phyloP scores from a whole-genome alignment of 305 asterid species.

The Fraxinus sp. region DNA sequence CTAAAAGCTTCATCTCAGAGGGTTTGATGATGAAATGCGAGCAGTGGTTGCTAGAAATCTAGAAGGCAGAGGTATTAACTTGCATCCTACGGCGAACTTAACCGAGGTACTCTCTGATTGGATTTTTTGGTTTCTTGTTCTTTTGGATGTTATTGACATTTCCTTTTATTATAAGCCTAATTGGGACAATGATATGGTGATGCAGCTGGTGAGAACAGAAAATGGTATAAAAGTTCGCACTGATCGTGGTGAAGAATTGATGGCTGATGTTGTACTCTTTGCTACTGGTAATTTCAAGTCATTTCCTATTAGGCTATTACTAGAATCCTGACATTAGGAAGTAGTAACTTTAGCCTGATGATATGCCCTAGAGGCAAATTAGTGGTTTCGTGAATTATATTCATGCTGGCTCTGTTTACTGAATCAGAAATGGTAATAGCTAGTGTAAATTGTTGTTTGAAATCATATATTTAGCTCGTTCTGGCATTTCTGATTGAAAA shows the following conservation, averaged over 20 bases:
- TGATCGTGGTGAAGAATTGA: constrained; percentile 80
- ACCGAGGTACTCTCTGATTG: constrained; percentile 57
- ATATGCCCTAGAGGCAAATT: not conserved
- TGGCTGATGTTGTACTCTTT: constrained; percentile 93
- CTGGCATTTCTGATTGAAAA: not conserved
- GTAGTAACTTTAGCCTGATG: not conserved
- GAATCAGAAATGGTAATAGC: not conserved
- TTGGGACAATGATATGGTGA: constrained; percentile 23
- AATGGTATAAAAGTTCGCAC: constrained; percentile 74
- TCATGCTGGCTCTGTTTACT: not conserved
- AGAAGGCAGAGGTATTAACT: constrained; percentile 90
- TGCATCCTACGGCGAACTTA: constrained; percentile 78
- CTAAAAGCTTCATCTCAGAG: constrained; percentile 49
- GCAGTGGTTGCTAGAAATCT: constrained; percentile 86
- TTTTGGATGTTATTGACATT: constrained; percentile 8
- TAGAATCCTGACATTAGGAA: not conserved
- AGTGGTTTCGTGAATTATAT: not conserved
- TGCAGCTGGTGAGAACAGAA: constrained; percentile 79
- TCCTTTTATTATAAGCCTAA: constrained; percentile 5
- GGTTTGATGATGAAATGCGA: constrained; percentile 97
- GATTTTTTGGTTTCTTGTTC: constrained; percentile 5
- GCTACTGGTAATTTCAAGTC: constrained; percentile 76
- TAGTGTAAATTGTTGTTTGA: not conserved
- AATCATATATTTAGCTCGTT: not conserved
- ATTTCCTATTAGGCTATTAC: not conserved